These are phyloP conservation scores for Dictyostelium discoideum DNA, from an alignment of 78 protist genomes.

Conservation along the genomic window DNA sequence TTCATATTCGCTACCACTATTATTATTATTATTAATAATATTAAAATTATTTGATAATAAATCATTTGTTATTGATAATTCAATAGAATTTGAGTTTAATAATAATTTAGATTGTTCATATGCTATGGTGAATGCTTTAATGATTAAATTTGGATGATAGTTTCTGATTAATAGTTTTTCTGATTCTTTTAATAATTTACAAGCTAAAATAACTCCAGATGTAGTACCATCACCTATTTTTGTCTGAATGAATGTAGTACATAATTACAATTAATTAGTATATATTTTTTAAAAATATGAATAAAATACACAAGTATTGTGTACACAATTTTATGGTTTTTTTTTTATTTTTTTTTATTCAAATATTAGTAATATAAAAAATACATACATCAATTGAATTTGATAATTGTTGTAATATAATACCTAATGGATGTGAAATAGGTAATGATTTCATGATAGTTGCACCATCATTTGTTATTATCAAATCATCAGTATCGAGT, in stretches of 20 bases:
- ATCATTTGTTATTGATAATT: background rate
- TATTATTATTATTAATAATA: too few relatives aligned
- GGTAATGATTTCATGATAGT: slow-evolving; percentile 34
- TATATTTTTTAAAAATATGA: too few relatives aligned
- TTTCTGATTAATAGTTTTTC: background rate
- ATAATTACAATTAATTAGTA: too few relatives aligned
- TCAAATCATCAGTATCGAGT: background rate
- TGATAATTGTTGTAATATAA: slow-evolving; percentile 40
- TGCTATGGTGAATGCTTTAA: slow-evolving; percentile 17
- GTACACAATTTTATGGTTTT: too few relatives aligned
- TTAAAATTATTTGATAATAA: background rate
- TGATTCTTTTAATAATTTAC: slow-evolving; percentile 15
- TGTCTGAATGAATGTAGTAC: background rate
- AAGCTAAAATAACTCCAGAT: slow-evolving; percentile 47
- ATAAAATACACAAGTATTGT: too few relatives aligned
- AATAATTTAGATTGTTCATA: background rate
- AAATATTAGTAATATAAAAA: background rate
- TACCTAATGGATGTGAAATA: slow-evolving; percentile 16
- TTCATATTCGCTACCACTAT: background rate
- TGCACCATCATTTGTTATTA: slow-evolving; percentile 74
- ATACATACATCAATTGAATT: slow-evolving; percentile 35
- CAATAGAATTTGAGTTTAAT: background rate
- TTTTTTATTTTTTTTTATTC: too few relatives aligned
- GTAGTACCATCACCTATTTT: slow-evolving; percentile 77
- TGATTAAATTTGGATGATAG: slow-evolving; percentile 57